Base-by-base conservation (phyloP, 495 filamentous ascomycete genomes). In the Neurospora sp. region DNA sequence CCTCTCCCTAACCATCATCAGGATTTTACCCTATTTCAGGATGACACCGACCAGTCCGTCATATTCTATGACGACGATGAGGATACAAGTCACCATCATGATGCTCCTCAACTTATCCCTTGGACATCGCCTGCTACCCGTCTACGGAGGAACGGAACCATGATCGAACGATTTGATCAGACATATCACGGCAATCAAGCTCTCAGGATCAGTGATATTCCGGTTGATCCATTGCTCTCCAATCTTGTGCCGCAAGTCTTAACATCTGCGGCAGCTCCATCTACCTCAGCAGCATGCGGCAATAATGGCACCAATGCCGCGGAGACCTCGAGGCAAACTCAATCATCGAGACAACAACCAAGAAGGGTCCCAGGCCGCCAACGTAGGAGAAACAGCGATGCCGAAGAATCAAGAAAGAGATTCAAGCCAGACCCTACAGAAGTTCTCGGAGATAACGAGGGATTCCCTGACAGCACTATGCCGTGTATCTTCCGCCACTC, bases 61-160 rank as follows among this genome's bases (percentile, higher is more conserved):
- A 69, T 74, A 20, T 53, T 75, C 4, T 73, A 74, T 38, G 77
- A 75, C 35, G 75, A 75, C 1, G 78, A 75, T 40, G 77, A 80
- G 20, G 69, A 74, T 5, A 27, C 70, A 39, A 70, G 74, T 22
- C 59, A 53, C 14, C 42, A 41, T n/a, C 75, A 73, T 44, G 71
- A 69, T 10, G 68, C 70, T 2, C 37, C 72, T 44, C 71, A 74
- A 9, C 69, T 40, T 3, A 53, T 82, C 12, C 80, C 80, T 12
- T 82, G 80, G 80, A 75, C 76, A 3, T 82, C 80, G 10, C 80
- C 79, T 3, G 74, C 41, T 27, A 81, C 79, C 17, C 78, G 79
- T 20, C 35, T 81, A 22, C 74, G 78, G 37, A 75, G 75, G 40
- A 79, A 76, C 61, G 76, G 80, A 71, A 70, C 59, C 9, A 31